Evolutionary conservation across 2,329 filamentous ascomycete genomes (phyloP).

Genomic region (Aspergillus sp.): DNA sequence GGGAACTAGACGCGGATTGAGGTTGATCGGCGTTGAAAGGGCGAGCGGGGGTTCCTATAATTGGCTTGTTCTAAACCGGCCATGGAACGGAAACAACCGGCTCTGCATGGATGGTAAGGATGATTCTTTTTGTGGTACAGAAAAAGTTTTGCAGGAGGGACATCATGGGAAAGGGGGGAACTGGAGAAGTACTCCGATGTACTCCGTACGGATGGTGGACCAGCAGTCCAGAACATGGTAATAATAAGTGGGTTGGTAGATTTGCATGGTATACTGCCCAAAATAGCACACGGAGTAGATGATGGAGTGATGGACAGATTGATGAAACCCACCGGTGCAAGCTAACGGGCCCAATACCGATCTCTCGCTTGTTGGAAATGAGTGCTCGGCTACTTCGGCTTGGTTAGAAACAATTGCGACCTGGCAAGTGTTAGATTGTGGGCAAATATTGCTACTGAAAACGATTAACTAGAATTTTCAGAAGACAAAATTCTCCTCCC

Average conservation of each 20-base stretch:
- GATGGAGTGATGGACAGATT: background rate
- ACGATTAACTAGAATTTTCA: background rate
- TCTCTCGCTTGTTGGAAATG: background rate
- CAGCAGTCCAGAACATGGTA: too few relatives aligned
- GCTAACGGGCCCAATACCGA: background rate
- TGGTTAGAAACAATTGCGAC: background rate
- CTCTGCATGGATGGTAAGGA: background rate
- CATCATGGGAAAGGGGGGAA: background rate
- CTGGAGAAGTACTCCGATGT: too few relatives aligned
- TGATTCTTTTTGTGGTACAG: background rate
- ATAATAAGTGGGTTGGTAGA: background rate
- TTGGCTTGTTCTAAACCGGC: background rate
- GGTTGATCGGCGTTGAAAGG: background rate
- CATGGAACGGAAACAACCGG: background rate
- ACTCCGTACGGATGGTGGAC: background rate
- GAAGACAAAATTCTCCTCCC: background rate
- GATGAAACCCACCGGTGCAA: background rate
- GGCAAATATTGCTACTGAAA: too few relatives aligned
- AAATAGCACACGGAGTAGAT: background rate
- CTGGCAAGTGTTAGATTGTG: background rate
- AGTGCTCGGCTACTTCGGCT: background rate
- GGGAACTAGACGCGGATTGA: background rate
- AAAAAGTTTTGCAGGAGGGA: background rate
- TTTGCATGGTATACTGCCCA: background rate
- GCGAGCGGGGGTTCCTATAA: background rate